Evolutionary conservation across 305 asterid genomes (phyloP), one percentile per base, ranked within the genome.

Genomic region (Striga hermonthica): DNA sequence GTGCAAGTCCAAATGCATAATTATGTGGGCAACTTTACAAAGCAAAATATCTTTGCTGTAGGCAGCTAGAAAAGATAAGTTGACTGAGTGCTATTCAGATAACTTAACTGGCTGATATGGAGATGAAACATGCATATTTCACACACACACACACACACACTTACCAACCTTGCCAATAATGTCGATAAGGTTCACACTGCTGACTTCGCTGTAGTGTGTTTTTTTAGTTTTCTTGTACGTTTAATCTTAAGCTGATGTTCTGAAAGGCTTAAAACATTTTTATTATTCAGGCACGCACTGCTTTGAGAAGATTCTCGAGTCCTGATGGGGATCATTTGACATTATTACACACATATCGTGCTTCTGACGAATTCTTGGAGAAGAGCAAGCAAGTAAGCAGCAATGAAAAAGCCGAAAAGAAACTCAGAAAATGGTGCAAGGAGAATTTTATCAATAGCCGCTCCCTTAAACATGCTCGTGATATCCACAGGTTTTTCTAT

Each of bases 311-410:
- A 77, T 90, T 88, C 83, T 80, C 99, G 13, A 83, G 91, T 70
- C 72, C 82, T 9, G 97, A 93, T 67, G 99, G 99, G 53, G 99
- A 93, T 81, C 97, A 93, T 82, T 62, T 88, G 80, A 93, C 99
- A 58, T 83, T 93, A 67, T 75, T 93, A 54, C 86, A 79, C 65
- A 96, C 86, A n/a, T 93, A 71, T 70, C 95, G 86, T 54, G 83
- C 94, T 74, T 83, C 95, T 44, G 74, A 68, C 9, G 97, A 93
- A 72, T 82, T 90, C 68, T 79, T 84, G 78, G 85, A 84, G 80
- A 90, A 84, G 81, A 82, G 68, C 76, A 80, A 69, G 75, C 72
- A 49, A 59, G 76, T 63, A 57, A 79, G 72, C 78, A 78, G 84
- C 54, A 58, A 72, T 57, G 96, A 79, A 41, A 90, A 86, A 66